phyloP scores from a whole-genome alignment of 2,329 filamentous ascomycete genomes.

The Fusarium acutatum region DNA sequence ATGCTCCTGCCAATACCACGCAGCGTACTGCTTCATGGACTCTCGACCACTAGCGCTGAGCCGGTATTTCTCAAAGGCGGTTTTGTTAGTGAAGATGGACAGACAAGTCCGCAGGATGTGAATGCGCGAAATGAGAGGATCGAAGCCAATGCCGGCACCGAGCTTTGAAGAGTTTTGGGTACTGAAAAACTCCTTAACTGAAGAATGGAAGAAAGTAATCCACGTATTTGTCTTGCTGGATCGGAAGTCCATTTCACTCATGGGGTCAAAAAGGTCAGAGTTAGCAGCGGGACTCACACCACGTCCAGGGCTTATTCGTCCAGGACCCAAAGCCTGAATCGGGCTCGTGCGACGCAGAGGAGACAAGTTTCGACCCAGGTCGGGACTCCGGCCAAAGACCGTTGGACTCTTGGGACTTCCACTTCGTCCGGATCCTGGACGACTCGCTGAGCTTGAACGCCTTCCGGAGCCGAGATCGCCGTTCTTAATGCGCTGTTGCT shows the following conservation, averaged over 20 bases:
- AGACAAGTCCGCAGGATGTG: slow-evolving; percentile 52
- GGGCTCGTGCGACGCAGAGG: slow-evolving; percentile 23
- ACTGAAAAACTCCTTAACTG: slow-evolving; percentile 51
- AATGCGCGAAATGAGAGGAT: slow-evolving; percentile 46
- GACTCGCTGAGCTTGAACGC: slow-evolving; percentile 35
- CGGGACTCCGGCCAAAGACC: slow-evolving; percentile 23
- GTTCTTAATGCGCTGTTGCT: slow-evolving; percentile 38
- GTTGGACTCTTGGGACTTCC: slow-evolving; percentile 27
- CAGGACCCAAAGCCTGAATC: slow-evolving; percentile 16
- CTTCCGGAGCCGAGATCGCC: slow-evolving; percentile 20
- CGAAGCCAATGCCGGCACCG: slow-evolving; percentile 44
- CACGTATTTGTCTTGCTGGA: slow-evolving; percentile 52
- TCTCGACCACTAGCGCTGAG: slow-evolving; percentile 40
- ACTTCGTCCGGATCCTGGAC: slow-evolving; percentile 27
- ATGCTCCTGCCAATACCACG: slow-evolving; percentile 58
- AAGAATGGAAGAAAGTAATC: slow-evolving; percentile 53
- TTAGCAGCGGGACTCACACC: slow-evolving; percentile 41
- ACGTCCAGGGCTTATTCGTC: slow-evolving; percentile 21
- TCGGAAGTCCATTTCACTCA: slow-evolving; percentile 50
- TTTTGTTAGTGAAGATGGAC: slow-evolving; percentile 49
- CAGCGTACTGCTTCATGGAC: slow-evolving; percentile 51
- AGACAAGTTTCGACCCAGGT: slow-evolving; percentile 34
- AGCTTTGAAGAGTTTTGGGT: slow-evolving; percentile 42
- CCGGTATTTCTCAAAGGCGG: slow-evolving; percentile 42
- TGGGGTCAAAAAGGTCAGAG: slow-evolving; percentile 44